Percentiles rank a stretch among this genome's conserved stretches.
phyloP scores from a whole-genome alignment of 345 rosid species.

The Erodium maritimum region DNA sequence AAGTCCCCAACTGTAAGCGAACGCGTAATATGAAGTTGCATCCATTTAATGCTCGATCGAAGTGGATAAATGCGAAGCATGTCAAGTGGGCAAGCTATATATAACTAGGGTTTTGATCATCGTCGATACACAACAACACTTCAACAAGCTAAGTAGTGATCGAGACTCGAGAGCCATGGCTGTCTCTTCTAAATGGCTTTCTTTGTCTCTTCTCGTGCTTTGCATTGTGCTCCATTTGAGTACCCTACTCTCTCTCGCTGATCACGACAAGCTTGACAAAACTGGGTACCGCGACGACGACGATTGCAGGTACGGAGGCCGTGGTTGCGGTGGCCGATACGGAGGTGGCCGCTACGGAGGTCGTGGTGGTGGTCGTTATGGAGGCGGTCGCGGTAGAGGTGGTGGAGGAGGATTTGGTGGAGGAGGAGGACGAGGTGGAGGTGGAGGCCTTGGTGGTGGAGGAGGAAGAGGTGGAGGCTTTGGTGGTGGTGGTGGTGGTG shows the following conservation, averaged over 20 bases:
- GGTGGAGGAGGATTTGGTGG: background rate
- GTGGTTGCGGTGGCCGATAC: background rate
- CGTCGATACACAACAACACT: no score
- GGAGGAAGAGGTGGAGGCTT: background rate
- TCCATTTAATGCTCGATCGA: background rate
- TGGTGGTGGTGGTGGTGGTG: no score
- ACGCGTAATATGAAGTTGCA: background rate
- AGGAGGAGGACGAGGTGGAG: background rate
- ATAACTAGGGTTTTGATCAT: background rate
- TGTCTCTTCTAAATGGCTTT: background rate
- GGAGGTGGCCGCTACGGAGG: background rate
- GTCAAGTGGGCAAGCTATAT: background rate
- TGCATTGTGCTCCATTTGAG: background rate
- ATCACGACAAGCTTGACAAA: background rate
- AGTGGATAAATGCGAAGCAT: background rate
- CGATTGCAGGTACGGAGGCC: background rate
- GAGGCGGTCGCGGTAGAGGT: background rate
- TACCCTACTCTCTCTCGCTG: background rate
- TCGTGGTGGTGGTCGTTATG: background rate
- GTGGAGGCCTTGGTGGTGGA: background rate
- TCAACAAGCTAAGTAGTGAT: no score
- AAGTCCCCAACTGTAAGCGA: background rate
- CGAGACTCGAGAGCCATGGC: background rate
- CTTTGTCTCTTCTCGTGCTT: background rate
- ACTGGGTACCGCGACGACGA: background rate